Percentiles rank a stretch among this genome's conserved stretches.
These are phyloP conservation scores for Pyrenochaeta sp. DNA, from an alignment of 2,329 filamentous ascomycete genomes.

Conservation along the genomic window DNA sequence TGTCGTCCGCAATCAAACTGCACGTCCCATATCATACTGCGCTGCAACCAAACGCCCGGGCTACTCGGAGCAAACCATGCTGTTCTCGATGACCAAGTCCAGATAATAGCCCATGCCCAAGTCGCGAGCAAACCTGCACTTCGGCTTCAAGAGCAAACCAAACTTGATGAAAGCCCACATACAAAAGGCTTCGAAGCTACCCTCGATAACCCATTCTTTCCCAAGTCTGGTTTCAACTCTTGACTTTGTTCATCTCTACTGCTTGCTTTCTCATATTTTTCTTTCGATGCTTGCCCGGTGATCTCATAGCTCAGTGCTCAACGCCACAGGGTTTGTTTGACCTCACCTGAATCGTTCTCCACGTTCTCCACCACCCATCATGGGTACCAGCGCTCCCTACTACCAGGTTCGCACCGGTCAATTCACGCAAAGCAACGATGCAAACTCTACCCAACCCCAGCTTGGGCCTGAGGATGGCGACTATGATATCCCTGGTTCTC, in stretches of 20 bases:
- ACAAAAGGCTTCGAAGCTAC: conserved; percentile 27
- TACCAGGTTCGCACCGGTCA: conserved; percentile 42
- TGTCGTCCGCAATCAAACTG: conserved; percentile 14
- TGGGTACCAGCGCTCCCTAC: conserved; percentile 48
- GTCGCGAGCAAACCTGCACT: conserved; percentile 23
- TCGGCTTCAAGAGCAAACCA: conserved; percentile 19
- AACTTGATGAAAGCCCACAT: conserved; percentile 18
- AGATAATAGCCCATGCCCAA: conserved; percentile 15
- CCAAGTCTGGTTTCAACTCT: conserved; percentile 20
- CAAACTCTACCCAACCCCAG: conserved; percentile 29
- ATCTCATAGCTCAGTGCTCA: conserved; percentile 18
- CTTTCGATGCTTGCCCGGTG: conserved; percentile 30
- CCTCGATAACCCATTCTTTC: conserved; percentile 11
- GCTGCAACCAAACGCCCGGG: conserved; percentile 8
- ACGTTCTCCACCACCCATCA: conserved; percentile 23
- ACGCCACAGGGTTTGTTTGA: conserved; percentile 17
- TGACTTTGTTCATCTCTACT: conserved; percentile 2
- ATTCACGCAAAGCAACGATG: conserved; percentile 28
- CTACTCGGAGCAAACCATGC: conserved; percentile 17
- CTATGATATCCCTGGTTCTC: conserved; percentile 27
- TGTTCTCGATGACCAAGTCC: conserved; percentile 5
- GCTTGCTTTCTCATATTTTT: conserved; percentile 9
- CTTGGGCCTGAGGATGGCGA: conserved; percentile 28
- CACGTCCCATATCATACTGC: not conserved
- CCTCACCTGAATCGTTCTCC: conserved; percentile 19